A percentile compares a stretch with the other conserved stretches of the same genome.
These are phyloP conservation scores for Melaleuca quinquenervia DNA, from an alignment of 345 rosid species.

Conservation along the genomic window DNA sequence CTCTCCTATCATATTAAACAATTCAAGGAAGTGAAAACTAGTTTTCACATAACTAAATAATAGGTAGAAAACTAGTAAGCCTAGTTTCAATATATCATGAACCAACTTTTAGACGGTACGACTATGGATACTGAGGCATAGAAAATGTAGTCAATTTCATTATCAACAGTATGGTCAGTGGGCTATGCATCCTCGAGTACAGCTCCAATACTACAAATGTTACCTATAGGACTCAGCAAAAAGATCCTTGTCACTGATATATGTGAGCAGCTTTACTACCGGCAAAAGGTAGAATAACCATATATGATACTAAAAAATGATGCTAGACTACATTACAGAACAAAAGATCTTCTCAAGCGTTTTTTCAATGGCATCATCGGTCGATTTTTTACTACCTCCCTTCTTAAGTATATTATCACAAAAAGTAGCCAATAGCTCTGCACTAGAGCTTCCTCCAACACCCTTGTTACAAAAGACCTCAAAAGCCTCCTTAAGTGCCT, in stretches of 20 bases:
- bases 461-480: constrained; percentile 58
- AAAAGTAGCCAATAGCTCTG: constrained; percentile 49
- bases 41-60: neutral
- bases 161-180: too few relatives aligned
- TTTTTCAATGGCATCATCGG: constrained; percentile 64
- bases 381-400: constrained; percentile 59
- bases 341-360: constrained; percentile 48
- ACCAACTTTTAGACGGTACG: neutral
- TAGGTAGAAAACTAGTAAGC: neutral
- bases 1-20: neutral
- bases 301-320: neutral
- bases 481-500: constrained; percentile 68
- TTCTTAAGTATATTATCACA: constrained; percentile 59
- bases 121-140: neutral
- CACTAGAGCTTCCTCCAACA: constrained; percentile 57
- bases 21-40: neutral
- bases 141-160: neutral
- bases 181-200: neutral
- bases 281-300: constrained; percentile 1
- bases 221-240: constrained; percentile 59
- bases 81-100: too few relatives aligned
- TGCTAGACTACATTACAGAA: neutral
- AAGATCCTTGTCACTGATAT: constrained; percentile 58
- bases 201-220: neutral
- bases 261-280: constrained; percentile 58